Percentiles rank a stretch among this genome's conserved stretches.
Evolutionary conservation across 148 eudicot species (phyloP).

Genomic region (Gaultheria prostrata): DNA sequence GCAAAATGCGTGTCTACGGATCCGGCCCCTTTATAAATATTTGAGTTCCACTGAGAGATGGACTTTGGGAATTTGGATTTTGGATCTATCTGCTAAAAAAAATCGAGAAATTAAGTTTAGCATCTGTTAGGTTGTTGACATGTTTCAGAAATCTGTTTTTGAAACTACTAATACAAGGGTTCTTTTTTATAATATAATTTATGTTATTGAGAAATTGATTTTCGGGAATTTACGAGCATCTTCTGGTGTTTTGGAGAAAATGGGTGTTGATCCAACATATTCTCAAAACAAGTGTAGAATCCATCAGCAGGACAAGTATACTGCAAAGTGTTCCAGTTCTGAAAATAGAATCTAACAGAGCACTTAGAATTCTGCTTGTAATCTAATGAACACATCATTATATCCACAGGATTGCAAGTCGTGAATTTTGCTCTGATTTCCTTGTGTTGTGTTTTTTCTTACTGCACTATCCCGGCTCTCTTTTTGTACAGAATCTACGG

Average conservation of each 20-base stretch:
- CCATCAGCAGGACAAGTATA: background rate
- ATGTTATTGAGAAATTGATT: background rate
- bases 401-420: background rate
- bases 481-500: slow-evolving; percentile 76
- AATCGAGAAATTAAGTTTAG: too few species aligned
- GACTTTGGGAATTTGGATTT: too few species aligned
- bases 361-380: background rate
- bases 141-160: background rate
- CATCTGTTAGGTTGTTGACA: background rate
- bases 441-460: slow-evolving; percentile 50
- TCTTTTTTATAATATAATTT: background rate
- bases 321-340: background rate
- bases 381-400: background rate
- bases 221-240: background rate
- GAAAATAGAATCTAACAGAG: background rate
- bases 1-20: too few species aligned
- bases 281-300: background rate
- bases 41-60: too few species aligned
- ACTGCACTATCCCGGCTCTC: slow-evolving; percentile 75
- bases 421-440: slow-evolving; percentile 1
- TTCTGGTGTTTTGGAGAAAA: background rate
- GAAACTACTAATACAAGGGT: background rate
- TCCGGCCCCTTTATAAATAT: too few species aligned
- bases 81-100: too few species aligned
- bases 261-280: background rate